phyloP scores from a whole-genome alignment of 2,329 filamentous ascomycete species.

The Alternaria consortialis region DNA sequence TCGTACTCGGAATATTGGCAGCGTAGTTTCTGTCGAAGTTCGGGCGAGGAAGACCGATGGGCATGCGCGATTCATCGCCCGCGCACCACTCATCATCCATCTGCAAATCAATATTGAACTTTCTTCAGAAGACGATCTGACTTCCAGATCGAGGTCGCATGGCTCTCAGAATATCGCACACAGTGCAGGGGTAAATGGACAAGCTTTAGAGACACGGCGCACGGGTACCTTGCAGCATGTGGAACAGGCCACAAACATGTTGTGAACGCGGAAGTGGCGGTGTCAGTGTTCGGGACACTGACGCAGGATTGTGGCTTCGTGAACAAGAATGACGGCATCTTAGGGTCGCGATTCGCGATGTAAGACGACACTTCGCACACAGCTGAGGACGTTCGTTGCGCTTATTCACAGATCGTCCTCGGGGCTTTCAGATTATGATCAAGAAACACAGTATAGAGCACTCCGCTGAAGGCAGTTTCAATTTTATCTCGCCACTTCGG shows the following conservation, averaged over 20 bases:
- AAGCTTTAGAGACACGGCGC: constrained; percentile 5
- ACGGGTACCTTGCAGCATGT: constrained; percentile 15
- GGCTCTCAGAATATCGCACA: neutral
- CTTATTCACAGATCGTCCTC: neutral
- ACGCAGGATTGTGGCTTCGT: neutral
- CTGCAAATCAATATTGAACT: neutral
- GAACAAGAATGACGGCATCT: constrained; percentile 2
- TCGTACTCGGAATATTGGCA: neutral
- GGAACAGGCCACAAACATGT: constrained; percentile 3
- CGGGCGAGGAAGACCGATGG: neutral
- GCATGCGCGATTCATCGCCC: constrained; percentile 1
- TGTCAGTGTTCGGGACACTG: constrained; percentile 10
- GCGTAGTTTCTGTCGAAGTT: neutral
- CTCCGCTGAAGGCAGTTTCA: neutral
- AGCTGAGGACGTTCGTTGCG: neutral
- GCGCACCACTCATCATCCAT: neutral
- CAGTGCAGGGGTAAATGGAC: neutral
- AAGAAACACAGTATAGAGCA: neutral
- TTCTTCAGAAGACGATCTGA: neutral
- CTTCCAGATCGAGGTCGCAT: neutral
- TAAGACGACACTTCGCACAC: neutral
- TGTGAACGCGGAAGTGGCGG: constrained; percentile 6
- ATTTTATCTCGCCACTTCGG: neutral
- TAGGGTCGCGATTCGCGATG: neutral
- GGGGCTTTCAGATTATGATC: neutral